Evolutionary conservation across 495 filamentous ascomycete genomes (phyloP).

Genomic region (Cenococcum geophilum): DNA sequence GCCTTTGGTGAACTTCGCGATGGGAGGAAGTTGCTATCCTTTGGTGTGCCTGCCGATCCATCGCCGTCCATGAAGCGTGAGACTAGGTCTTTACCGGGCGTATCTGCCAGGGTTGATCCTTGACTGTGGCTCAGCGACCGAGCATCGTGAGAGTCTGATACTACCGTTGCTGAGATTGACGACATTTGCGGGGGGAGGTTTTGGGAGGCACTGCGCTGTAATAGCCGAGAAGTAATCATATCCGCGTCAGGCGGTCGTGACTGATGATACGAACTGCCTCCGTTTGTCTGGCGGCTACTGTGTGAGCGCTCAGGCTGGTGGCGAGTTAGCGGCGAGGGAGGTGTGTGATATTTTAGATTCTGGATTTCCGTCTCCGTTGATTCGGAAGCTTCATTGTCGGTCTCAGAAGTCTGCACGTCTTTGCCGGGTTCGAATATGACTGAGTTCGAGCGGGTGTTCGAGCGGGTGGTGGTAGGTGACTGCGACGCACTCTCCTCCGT

Average conservation of each 20-base stretch:
- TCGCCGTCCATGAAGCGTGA: constrained; percentile 37
- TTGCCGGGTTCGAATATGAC: constrained; percentile 26
- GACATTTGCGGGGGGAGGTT: constrained; percentile 57
- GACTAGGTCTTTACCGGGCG: constrained; percentile 36
- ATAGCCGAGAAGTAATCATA: constrained; percentile 51
- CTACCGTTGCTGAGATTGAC: constrained; percentile 48
- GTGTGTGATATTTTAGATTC: not conserved
- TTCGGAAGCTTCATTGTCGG: not conserved
- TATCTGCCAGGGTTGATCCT: constrained; percentile 40
- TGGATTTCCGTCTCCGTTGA: not conserved
- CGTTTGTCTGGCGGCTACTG: constrained; percentile 11
- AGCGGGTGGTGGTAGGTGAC: constrained; percentile 40
- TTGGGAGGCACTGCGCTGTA: constrained; percentile 51
- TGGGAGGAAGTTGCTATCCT: constrained; percentile 32
- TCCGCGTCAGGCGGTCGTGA: constrained; percentile 35
- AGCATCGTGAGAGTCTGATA: constrained; percentile 42
- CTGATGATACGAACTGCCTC: constrained; percentile 22
- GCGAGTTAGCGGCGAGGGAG: constrained; percentile 5
- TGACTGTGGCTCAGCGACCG: constrained; percentile 35
- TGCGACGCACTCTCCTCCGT: constrained; percentile 42
- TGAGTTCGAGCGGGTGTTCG: constrained; percentile 41
- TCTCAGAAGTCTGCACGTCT: not conserved
- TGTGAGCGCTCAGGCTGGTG: constrained; percentile 18
- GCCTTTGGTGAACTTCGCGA: constrained; percentile 23
- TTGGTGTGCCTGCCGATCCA: constrained; percentile 28